Percentiles rank a stretch among this genome's conserved stretches.
Conservation (phyloP, 2,329 filamentous ascomycete genomes). For the Fusarium mangiferae region DNA sequence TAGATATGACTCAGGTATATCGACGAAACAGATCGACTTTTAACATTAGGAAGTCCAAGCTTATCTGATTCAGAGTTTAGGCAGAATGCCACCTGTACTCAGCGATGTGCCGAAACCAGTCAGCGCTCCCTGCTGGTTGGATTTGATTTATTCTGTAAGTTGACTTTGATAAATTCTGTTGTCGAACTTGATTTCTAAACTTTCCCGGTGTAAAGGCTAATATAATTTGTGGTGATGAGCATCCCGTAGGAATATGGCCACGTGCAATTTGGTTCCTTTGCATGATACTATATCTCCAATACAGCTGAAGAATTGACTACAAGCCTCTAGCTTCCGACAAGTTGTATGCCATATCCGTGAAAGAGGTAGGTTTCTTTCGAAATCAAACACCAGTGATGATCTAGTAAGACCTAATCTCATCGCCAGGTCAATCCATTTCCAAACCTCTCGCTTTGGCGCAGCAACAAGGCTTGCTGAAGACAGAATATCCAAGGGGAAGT, state of each 20-base stretch:
- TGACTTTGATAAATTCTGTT: neutral
- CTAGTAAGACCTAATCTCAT: neutral
- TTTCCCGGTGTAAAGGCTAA: neutral
- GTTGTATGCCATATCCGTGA: too few species aligned
- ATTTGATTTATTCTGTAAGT: neutral
- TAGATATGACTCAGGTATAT: neutral
- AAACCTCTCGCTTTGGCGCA: neutral
- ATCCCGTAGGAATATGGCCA: neutral
- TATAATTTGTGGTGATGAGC: neutral
- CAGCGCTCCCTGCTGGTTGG: neutral
- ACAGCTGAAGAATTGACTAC: too few species aligned
- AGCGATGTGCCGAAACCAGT: neutral
- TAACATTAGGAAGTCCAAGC: neutral
- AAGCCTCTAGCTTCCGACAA: too few species aligned
- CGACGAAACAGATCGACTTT: neutral
- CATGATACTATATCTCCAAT: too few species aligned
- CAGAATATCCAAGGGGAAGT: neutral
- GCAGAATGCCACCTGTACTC: neutral
- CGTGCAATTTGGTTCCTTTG: neutral
- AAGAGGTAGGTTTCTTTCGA: too few species aligned
- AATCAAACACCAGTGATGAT: too few species aligned
- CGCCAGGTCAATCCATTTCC: neutral
- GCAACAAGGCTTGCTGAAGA: neutral
- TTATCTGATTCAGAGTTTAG: neutral
- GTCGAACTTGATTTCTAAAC: neutral